These are phyloP conservation scores for Proliferodiscus dingleyae DNA, from an alignment of 2,329 filamentous ascomycete species.

Conservation along the genomic window DNA sequence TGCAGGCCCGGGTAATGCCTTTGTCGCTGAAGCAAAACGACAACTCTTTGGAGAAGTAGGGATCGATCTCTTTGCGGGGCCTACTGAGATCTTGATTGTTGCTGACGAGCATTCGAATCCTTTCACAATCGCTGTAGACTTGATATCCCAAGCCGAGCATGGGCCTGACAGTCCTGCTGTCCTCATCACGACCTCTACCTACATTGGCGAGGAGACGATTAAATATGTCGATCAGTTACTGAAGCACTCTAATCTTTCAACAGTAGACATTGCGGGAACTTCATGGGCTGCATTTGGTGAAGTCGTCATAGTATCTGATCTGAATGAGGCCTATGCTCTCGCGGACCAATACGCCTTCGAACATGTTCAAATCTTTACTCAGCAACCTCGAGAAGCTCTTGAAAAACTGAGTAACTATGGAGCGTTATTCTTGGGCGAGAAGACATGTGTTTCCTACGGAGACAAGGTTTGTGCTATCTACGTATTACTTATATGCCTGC, in stretches of 20 bases:
- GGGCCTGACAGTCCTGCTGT: constrained; percentile 48
- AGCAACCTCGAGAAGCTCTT: constrained; percentile 42
- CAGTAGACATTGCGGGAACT: constrained; percentile 38
- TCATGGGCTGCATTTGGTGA: constrained; percentile 45
- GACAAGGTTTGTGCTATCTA: constrained; percentile 38
- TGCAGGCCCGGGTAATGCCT: constrained; percentile 49
- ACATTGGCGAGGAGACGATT: constrained; percentile 37
- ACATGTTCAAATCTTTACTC: constrained; percentile 48
- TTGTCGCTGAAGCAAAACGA: constrained; percentile 50
- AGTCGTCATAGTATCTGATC: constrained; percentile 37
- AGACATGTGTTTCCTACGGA: constrained; percentile 49
- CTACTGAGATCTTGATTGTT: constrained; percentile 48
- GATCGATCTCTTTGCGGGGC: constrained; percentile 50
- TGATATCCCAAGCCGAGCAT: constrained; percentile 47
- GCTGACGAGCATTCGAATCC: constrained; percentile 44
- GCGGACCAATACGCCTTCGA: constrained; percentile 46
- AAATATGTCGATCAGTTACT: constrained; percentile 35
- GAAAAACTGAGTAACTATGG: constrained; percentile 48
- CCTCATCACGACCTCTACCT: constrained; percentile 43
- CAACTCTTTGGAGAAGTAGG: constrained; percentile 50
- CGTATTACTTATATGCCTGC: background rate
- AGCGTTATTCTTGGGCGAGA: constrained; percentile 45
- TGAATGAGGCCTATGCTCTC: constrained; percentile 40
- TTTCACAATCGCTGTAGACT: constrained; percentile 40
- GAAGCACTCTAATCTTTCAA: constrained; percentile 33